Percentiles rank a stretch among this genome's conserved stretches.
These are phyloP conservation scores for Hypsizygus marmoreus DNA, from an alignment of 768 basidiomycete species.

Conservation along the genomic window DNA sequence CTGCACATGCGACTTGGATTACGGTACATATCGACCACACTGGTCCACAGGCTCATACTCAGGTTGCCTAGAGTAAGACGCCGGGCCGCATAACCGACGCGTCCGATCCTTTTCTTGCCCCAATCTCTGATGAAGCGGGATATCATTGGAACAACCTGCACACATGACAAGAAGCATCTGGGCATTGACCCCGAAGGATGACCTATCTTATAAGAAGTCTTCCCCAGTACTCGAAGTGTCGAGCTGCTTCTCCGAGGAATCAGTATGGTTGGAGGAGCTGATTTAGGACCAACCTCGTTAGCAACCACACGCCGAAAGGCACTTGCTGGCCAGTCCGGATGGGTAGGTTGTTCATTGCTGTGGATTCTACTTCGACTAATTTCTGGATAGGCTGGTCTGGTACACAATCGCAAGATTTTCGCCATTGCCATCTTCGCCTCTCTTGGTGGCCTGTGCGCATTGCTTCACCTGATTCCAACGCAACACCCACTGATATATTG, in stretches of 20 bases:
- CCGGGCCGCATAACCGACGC: background rate
- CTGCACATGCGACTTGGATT: no score
- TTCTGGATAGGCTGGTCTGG: conserved; percentile 52
- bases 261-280: conserved; percentile 48
- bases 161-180: conserved; percentile 10
- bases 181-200: background rate
- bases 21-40: no score
- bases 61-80: no score
- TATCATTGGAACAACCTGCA: conserved; percentile 2
- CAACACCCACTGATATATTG: background rate
- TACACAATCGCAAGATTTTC: conserved; percentile 67
- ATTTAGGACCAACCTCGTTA: conserved; percentile 28
- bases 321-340: conserved; percentile 67
- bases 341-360: conserved; percentile 43
- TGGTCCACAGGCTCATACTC: no score
- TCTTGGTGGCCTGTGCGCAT: conserved; percentile 69
- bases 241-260: background rate
- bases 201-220: conserved; percentile 7
- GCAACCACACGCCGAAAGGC: conserved; percentile 50
- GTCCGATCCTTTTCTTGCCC: background rate
- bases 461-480: background rate
- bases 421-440: conserved; percentile 77
- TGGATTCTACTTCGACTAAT: background rate
- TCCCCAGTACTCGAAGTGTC: background rate
- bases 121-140: background rate